These are phyloP conservation scores for Exophiala sideris DNA, from an alignment of 2,329 filamentous ascomycete genomes.

Conservation along the genomic window DNA sequence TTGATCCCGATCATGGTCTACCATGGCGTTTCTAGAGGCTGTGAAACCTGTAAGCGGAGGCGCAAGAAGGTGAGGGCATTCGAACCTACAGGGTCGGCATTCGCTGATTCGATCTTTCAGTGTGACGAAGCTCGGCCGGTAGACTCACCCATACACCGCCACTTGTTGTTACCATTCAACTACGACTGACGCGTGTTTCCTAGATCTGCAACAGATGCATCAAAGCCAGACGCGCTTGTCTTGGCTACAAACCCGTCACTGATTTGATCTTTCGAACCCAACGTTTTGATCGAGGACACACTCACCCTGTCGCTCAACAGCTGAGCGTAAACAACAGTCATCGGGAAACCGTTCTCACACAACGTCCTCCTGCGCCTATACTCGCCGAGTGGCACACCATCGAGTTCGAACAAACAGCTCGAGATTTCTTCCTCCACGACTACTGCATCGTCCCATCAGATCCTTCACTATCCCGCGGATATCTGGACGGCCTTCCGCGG, in stretches of 20 bases:
- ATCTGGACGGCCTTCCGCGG: not conserved
- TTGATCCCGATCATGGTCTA: not conserved
- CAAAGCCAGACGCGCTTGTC: not conserved
- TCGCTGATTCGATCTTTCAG: not conserved
- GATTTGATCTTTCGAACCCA: not conserved
- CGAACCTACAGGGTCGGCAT: too few species aligned
- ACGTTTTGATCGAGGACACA: not conserved
- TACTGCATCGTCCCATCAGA: not conserved
- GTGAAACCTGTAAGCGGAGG: constrained; percentile 2
- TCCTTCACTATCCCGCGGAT: not conserved
- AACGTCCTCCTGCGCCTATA: not conserved
- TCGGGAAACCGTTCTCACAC: not conserved
- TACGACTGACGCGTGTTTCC: not conserved
- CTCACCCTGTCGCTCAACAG: not conserved
- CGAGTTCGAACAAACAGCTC: not conserved
- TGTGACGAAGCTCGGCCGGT: constrained; percentile 1
- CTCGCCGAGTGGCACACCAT: not conserved
- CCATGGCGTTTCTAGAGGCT: constrained; percentile 3
- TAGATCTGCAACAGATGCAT: not conserved
- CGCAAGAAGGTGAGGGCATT: not conserved
- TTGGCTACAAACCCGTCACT: not conserved
- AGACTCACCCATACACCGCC: not conserved
- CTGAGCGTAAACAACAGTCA: not conserved
- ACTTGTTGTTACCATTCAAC: not conserved
- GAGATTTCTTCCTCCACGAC: not conserved